phyloP scores from a whole-genome alignment of 345 rosid species.

The Iberis pinnata region DNA sequence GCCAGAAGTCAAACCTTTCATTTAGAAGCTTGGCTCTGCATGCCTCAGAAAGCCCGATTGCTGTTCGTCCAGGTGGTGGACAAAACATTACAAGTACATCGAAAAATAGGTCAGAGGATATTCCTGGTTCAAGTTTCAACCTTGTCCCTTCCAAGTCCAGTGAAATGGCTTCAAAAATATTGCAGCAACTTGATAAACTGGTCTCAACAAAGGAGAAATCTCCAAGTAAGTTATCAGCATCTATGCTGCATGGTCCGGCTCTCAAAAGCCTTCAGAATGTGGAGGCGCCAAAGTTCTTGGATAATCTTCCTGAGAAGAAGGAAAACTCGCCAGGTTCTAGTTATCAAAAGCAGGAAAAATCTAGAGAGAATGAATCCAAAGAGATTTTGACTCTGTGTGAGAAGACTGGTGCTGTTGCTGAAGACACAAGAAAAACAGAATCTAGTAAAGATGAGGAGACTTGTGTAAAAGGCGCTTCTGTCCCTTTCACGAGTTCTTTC shows the following conservation, averaged over 20 bases:
- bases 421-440: slow-evolving; percentile 28
- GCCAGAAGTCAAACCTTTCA: slow-evolving; percentile 72
- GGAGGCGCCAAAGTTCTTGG: slow-evolving; percentile 48
- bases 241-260: slow-evolving; percentile 69
- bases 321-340: slow-evolving; percentile 29
- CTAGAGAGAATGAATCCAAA: slow-evolving; percentile 35
- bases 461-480: slow-evolving; percentile 28
- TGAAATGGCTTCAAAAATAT: slow-evolving; percentile 73
- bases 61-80: slow-evolving; percentile 32
- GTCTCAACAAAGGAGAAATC: slow-evolving; percentile 61
- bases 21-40: slow-evolving; percentile 40
- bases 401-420: slow-evolving; percentile 30
- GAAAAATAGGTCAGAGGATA: slow-evolving; percentile 34
- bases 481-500: slow-evolving; percentile 30
- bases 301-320: slow-evolving; percentile 35
- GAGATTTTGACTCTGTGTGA: slow-evolving; percentile 25
- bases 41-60: slow-evolving; percentile 33
- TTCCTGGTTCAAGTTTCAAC: slow-evolving; percentile 38
- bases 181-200: slow-evolving; percentile 60
- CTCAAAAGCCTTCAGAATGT: slow-evolving; percentile 65
- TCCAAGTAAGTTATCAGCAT: slow-evolving; percentile 64
- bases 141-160: slow-evolving; percentile 70
- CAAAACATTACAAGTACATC: slow-evolving; percentile 22
- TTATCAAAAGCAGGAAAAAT: slow-evolving; percentile 35
- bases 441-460: slow-evolving; percentile 27